These are phyloP conservation scores for Nothophaeocryptopus gaeumannii DNA, from an alignment of 2,329 filamentous ascomycete species.

Conservation along the genomic window DNA sequence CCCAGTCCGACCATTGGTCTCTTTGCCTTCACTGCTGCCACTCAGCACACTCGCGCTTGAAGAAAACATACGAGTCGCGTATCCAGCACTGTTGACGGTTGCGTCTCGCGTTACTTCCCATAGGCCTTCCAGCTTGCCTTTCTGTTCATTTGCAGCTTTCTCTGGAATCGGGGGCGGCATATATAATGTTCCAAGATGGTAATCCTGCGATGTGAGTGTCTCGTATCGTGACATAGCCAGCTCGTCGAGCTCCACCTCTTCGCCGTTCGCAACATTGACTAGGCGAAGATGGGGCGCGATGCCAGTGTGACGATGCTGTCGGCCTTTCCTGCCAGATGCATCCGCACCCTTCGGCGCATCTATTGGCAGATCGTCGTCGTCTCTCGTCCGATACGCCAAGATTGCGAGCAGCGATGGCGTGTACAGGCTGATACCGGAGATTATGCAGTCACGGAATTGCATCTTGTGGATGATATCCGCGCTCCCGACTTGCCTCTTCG, in stretches of 20 bases:
- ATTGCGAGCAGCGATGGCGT: constrained; percentile 86
- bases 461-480: constrained; percentile 91
- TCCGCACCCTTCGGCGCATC: constrained; percentile 32
- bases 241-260: constrained; percentile 82
- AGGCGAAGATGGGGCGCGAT: constrained; percentile 84
- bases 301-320: constrained; percentile 71
- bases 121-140: constrained; percentile 77
- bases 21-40: constrained; percentile 38
- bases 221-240: constrained; percentile 84
- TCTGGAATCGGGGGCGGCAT: constrained; percentile 65
- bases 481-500: constrained; percentile 70
- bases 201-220: constrained; percentile 80
- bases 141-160: constrained; percentile 55
- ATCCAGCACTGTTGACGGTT: constrained; percentile 58
- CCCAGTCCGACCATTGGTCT: constrained; percentile 35
- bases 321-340: constrained; percentile 59
- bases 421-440: constrained; percentile 96
- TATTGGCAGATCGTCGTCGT: constrained; percentile 62
- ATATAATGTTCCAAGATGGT: constrained; percentile 81
- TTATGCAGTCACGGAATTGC: constrained; percentile 88
- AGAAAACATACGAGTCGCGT: constrained; percentile 81
- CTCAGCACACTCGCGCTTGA: constrained; percentile 73
- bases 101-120: constrained; percentile 64
- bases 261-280: constrained; percentile 79
- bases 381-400: constrained; percentile 81